A percentile compares a stretch with the other conserved stretches of the same genome.
phyloP scores from a whole-genome alignment of 768 basidiomycete species.

The Rubroboletus satanas region DNA sequence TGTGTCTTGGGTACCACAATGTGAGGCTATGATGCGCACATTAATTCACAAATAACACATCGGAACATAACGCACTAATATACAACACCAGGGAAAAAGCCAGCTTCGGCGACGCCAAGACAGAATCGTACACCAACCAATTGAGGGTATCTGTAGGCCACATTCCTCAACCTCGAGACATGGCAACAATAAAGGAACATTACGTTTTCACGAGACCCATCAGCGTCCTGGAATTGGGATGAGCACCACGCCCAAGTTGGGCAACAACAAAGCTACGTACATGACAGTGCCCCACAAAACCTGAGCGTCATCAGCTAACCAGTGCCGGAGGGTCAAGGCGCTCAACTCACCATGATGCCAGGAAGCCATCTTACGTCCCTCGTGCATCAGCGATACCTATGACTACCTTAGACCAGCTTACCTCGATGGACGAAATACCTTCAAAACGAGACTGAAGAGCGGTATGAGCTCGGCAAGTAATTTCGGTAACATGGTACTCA shows the following conservation, averaged over 20 bases:
- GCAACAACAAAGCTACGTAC: slow-evolving; percentile 30
- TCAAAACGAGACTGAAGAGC: slow-evolving; percentile 39
- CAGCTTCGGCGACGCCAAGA: slow-evolving; percentile 66
- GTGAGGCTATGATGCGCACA: slow-evolving; percentile 40
- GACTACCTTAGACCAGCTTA: slow-evolving; percentile 16
- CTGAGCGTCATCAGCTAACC: slow-evolving; percentile 30
- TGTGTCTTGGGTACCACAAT: slow-evolving; percentile 65
- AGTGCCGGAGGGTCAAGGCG: not conserved
- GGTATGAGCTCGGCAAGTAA: not conserved
- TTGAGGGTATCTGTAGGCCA: slow-evolving; percentile 50
- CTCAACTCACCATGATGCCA: slow-evolving; percentile 49
- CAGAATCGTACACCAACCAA: slow-evolving; percentile 55
- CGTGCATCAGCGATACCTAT: not conserved
- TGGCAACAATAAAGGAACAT: not conserved
- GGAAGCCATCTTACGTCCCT: slow-evolving; percentile 52
- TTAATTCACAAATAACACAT: not conserved
- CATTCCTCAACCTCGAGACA: not conserved
- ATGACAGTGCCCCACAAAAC: slow-evolving; percentile 62
- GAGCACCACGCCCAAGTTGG: not conserved
- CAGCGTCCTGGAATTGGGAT: slow-evolving; percentile 39
- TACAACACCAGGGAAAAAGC: slow-evolving; percentile 67
- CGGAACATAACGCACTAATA: slow-evolving; percentile 51
- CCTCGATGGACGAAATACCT: slow-evolving; percentile 63
- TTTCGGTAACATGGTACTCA: slow-evolving; percentile 16
- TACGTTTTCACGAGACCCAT: slow-evolving; percentile 71